A percentile compares a stretch with the other conserved stretches of the same genome.
Conservation (phyloP, 2,329 filamentous ascomycete species). For the Tolypocladium guangdongense region DNA sequence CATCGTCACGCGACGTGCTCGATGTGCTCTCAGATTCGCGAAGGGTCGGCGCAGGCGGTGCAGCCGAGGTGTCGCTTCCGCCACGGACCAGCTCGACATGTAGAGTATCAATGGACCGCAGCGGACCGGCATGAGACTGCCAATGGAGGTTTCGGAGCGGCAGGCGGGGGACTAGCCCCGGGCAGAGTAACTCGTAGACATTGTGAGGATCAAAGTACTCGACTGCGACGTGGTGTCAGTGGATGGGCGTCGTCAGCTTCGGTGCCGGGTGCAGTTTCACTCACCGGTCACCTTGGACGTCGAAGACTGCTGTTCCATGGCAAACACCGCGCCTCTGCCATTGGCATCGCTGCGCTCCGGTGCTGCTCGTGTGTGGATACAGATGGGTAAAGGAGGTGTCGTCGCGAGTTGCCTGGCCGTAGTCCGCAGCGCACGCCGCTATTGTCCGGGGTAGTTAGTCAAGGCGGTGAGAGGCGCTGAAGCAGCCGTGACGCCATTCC, state of each 20-base stretch:
- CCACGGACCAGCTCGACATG: slow-evolving; percentile 77
- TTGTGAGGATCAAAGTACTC: slow-evolving; percentile 93
- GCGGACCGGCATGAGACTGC: slow-evolving; percentile 85
- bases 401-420: neutral
- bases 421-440: neutral
- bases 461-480: neutral
- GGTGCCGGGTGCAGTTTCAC: slow-evolving; percentile 5
- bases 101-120: slow-evolving; percentile 87
- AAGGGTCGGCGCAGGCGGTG: slow-evolving; percentile 18
- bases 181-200: slow-evolving; percentile 71
- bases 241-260: neutral
- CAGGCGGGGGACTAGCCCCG: slow-evolving; percentile 65
- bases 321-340: slow-evolving; percentile 15
- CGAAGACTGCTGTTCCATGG: slow-evolving; percentile 57
- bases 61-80: slow-evolving; percentile 33
- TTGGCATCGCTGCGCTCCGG: slow-evolving; percentile 16
- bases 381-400: neutral
- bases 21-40: slow-evolving; percentile 21
- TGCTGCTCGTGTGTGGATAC: neutral
- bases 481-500: neutral
- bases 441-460: neutral
- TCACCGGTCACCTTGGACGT: slow-evolving; percentile 70
- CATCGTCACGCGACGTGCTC: slow-evolving; percentile 36
- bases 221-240: slow-evolving; percentile 39
- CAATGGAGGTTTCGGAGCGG: slow-evolving; percentile 90